A percentile compares a stretch with the other conserved stretches of the same genome.
These are phyloP conservation scores for Colletotrichum sp. DNA, from an alignment of 2,329 filamentous ascomycete genomes.

Conservation along the genomic window DNA sequence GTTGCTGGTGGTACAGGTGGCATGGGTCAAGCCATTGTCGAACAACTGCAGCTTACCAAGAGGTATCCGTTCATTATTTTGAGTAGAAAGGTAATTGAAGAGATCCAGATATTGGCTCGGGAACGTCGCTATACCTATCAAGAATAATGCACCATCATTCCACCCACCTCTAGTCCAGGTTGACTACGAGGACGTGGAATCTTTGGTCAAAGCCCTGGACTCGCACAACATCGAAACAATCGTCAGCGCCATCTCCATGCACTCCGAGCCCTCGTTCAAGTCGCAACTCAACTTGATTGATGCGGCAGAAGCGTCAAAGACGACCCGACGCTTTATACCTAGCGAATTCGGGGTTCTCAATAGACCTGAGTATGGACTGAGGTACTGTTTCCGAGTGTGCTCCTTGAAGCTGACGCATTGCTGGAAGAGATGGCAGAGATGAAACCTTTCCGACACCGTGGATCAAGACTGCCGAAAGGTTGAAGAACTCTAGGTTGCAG, in stretches of 20 bases:
- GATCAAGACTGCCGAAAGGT: background rate
- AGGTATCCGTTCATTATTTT: constrained; percentile 42
- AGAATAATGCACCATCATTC: constrained; percentile 10
- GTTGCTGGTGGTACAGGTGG: constrained; percentile 49
- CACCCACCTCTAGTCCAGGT: constrained; percentile 26
- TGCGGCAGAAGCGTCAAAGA: constrained; percentile 40
- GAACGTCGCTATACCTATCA: background rate
- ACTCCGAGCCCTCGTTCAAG: constrained; percentile 23
- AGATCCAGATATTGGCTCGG: background rate
- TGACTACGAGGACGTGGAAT: constrained; percentile 29
- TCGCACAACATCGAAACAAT: constrained; percentile 46
- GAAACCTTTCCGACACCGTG: background rate
- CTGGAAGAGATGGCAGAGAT: background rate
- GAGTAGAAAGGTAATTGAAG: background rate
- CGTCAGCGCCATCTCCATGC: constrained; percentile 42
- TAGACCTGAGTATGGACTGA: background rate
- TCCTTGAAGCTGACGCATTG: background rate
- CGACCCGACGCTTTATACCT: constrained; percentile 45
- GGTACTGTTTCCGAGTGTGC: background rate
- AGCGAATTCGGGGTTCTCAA: constrained; percentile 42
- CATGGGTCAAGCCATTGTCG: constrained; percentile 49
- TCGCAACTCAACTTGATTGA: constrained; percentile 44
- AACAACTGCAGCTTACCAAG: constrained; percentile 38
- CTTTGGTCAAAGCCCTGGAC: constrained; percentile 27
- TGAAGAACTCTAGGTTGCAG: constrained; percentile 35